phyloP scores from a whole-genome alignment of 192 early-diverging fungal genomes.

The Neocallimastix lanati region DNA sequence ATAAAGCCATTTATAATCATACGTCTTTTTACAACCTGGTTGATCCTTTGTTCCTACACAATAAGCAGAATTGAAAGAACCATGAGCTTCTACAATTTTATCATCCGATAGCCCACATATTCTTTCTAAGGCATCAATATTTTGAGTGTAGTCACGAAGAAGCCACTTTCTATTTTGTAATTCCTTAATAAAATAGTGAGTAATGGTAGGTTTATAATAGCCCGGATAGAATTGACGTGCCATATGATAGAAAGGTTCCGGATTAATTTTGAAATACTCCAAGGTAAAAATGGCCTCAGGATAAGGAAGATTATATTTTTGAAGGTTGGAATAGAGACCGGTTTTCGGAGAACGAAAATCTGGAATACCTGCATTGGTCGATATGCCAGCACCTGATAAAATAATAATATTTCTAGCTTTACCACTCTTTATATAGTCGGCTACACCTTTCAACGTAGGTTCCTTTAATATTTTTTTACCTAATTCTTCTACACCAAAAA shows the following conservation, averaged over 20 bases:
- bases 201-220: conserved; percentile 44
- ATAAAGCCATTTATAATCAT: conserved; percentile 18
- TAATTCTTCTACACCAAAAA: not conserved
- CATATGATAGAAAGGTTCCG: conserved; percentile 73
- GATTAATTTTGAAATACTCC: conserved; percentile 15
- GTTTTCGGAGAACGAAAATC: conserved; percentile 86
- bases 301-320: conserved; percentile 75
- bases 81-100: conserved; percentile 85
- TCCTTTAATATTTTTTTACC: not conserved
- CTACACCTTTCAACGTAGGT: not conserved
- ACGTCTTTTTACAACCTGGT: conserved; percentile 6
- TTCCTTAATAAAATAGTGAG: conserved; percentile 73
- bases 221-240: conserved; percentile 84
- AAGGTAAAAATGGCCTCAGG: conserved; percentile 76
- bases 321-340: conserved; percentile 80
- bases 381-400: conserved; percentile 13
- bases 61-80: conserved; percentile 65
- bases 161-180: conserved; percentile 52
- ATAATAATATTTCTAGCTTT: not conserved
- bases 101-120: conserved; percentile 29
- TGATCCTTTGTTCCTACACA: conserved; percentile 44
- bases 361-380: conserved; percentile 51
- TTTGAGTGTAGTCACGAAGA: conserved; percentile 72
- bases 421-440: not conserved
- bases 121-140: conserved; percentile 90